phyloP scores from a whole-genome alignment of 208 protist species.

The Herpetomonas tarakana region DNA sequence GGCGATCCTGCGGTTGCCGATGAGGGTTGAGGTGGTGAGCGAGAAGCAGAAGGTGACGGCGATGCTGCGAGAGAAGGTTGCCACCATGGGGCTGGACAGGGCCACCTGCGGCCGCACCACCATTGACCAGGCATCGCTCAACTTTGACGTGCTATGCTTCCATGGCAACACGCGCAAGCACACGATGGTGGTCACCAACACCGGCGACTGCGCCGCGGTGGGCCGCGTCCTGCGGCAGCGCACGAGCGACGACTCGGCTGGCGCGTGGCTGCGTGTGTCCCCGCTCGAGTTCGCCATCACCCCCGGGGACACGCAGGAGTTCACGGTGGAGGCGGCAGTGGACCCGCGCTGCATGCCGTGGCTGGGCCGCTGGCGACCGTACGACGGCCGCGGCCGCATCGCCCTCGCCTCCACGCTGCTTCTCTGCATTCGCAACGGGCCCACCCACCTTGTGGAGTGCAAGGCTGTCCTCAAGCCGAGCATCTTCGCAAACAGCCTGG shows the following conservation, averaged over 20 bases:
- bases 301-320: slow-evolving; percentile 59
- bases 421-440: slow-evolving; percentile 57
- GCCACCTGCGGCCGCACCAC: slow-evolving; percentile 42
- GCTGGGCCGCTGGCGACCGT: slow-evolving; percentile 61
- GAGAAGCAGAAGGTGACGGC: slow-evolving; percentile 51
- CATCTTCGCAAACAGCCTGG: slow-evolving; percentile 77
- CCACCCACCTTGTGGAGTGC: slow-evolving; percentile 60
- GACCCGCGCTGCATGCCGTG: slow-evolving; percentile 62
- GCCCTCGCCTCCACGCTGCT: slow-evolving; percentile 48
- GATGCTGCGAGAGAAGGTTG: slow-evolving; percentile 39
- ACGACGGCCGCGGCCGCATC: slow-evolving; percentile 41
- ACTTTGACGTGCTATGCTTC: slow-evolving; percentile 69
- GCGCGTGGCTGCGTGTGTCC: slow-evolving; percentile 70
- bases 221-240: slow-evolving; percentile 62
- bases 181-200: slow-evolving; percentile 58
- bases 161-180: slow-evolving; percentile 34
- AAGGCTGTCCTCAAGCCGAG: slow-evolving; percentile 56
- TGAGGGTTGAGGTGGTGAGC: slow-evolving; percentile 53
- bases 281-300: slow-evolving; percentile 61
- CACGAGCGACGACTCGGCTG: slow-evolving; percentile 34
- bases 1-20: slow-evolving; percentile 54
- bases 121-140: slow-evolving; percentile 27
- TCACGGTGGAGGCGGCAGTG: slow-evolving; percentile 54
- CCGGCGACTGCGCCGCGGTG: slow-evolving; percentile 59
- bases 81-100: slow-evolving; percentile 35